Base-by-base conservation (phyloP, 352 stramenopile genomes). In the Globisporangium heterothallicum region DNA sequence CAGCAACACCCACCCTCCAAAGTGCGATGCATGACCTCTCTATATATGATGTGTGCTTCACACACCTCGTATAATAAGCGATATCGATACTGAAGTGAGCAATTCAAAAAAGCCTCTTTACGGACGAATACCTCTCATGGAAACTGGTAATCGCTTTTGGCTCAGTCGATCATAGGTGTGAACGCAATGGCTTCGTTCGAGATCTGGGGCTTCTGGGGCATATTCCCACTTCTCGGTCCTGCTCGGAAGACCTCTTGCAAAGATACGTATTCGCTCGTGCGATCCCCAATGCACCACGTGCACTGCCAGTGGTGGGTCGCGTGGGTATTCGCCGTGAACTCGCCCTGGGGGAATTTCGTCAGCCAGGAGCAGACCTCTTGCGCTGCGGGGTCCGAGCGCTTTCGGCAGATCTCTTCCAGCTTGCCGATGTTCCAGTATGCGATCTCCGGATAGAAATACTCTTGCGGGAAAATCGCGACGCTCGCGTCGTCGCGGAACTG, bases 281-380 rank as follows among this genome's bases (percentile, higher is more conserved):
- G 29, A 9, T 74, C 65, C 24, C 72, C 68, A 34, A 49, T 34
- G 25, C 75, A 83, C 75, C 72, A 84, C 30, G 72, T 81, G 51
- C 72, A 86, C 52, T 84, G 72, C 72, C 68, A 83, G 41, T 76
- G 75, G 43, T 81, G 75, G 2, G 59, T 68, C 22, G 70, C 70
- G 32, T 73, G 60, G 2, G 72, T 80, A 5, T 68, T 63, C 32
- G 36, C 42, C 0, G 70, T 86, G 45, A 78, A 80, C 36, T 82
- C 56, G 34, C 74, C 70, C 6, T 73, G 26, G 0, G 75, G 72
- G 30, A 68, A 76, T 26, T 52, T 41, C 5, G 59, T 21, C 13
- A 84, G 57, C 72, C 70, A 84, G 1, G 49, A 45, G 29, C 75
- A 86, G 0, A 59, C 59, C 1, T 71, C 50, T n/a, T 52, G 57